phyloP scores from a whole-genome alignment of 257 asterid species.

The Orobanche coerulescens region DNA sequence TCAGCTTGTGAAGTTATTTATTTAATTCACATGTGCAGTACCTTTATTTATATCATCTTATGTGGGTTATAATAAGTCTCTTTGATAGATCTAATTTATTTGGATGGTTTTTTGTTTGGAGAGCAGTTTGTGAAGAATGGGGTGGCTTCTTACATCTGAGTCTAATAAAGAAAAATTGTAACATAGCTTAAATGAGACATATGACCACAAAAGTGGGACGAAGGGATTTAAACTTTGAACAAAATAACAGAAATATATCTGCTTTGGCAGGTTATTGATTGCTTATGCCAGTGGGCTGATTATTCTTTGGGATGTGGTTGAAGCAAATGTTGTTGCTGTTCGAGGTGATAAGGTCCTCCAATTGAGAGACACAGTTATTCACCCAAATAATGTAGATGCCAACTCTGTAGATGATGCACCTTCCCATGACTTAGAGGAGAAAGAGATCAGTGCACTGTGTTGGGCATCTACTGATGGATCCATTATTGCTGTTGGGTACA shows the following conservation, averaged over 20 bases:
- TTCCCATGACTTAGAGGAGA: slow-evolving; percentile 49
- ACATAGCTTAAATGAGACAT: neutral
- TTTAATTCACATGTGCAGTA: neutral
- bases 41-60: neutral
- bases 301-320: slow-evolving; percentile 80
- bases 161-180: neutral
- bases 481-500: slow-evolving; percentile 75
- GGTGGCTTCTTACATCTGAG: neutral
- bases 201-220: slow-evolving; percentile 6
- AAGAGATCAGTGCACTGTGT: slow-evolving; percentile 85
- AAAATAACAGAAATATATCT: slow-evolving; percentile 10
- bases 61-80: neutral
- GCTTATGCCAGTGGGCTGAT: slow-evolving; percentile 80
- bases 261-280: slow-evolving; percentile 57
- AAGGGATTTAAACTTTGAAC: slow-evolving; percentile 15
- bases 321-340: slow-evolving; percentile 44
- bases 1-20: neutral
- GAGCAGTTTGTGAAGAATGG: neutral
- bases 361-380: slow-evolving; percentile 39
- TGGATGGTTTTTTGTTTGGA: neutral
- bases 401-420: slow-evolving; percentile 33
- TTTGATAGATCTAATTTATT: neutral
- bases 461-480: slow-evolving; percentile 86
- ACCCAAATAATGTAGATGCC: slow-evolving; percentile 30
- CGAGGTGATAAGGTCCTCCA: slow-evolving; percentile 73